phyloP scores from a whole-genome alignment of 1,139 yeast genomes.

The Yamadazyma spencermartinsiae region DNA sequence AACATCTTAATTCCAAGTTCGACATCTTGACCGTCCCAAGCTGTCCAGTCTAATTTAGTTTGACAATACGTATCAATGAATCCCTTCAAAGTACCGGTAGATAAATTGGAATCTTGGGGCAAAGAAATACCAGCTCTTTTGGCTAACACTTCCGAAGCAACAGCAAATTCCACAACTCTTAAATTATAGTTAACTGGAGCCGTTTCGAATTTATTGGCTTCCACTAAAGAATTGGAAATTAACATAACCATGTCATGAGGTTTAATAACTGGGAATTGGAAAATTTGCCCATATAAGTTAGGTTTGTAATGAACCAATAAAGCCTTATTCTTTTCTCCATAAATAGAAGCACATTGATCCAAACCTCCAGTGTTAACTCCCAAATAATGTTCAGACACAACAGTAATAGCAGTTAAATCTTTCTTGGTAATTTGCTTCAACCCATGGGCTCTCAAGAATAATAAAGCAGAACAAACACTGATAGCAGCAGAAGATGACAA shows the following conservation, averaged over 20 bases:
- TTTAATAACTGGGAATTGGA: slow-evolving; percentile 49
- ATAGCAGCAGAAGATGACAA: slow-evolving; percentile 74
- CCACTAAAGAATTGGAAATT: slow-evolving; percentile 63
- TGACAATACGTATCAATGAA: slow-evolving; percentile 55
- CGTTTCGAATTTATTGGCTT: slow-evolving; percentile 66
- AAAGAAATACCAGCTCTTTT: slow-evolving; percentile 43
- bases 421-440: slow-evolving; percentile 43
- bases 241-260: slow-evolving; percentile 54
- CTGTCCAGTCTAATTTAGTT: slow-evolving; percentile 27
- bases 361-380: slow-evolving; percentile 79
- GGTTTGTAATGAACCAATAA: slow-evolving; percentile 66
- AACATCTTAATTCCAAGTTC: slow-evolving; percentile 46
- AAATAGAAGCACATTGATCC: slow-evolving; percentile 76
- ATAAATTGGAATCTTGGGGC: slow-evolving; percentile 54
- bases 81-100: slow-evolving; percentile 66
- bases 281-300: slow-evolving; percentile 54
- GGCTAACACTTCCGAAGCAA: slow-evolving; percentile 62
- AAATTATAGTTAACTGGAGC: slow-evolving; percentile 71
- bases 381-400: slow-evolving; percentile 68
- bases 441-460: slow-evolving; percentile 57
- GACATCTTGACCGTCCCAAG: slow-evolving; percentile 51
- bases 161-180: slow-evolving; percentile 68
- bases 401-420: slow-evolving; percentile 61
- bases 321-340: slow-evolving; percentile 63
- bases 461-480: slow-evolving; percentile 65